Conservation (phyloP, 129 eudicot genomes). For the Arctium minus region DNA sequence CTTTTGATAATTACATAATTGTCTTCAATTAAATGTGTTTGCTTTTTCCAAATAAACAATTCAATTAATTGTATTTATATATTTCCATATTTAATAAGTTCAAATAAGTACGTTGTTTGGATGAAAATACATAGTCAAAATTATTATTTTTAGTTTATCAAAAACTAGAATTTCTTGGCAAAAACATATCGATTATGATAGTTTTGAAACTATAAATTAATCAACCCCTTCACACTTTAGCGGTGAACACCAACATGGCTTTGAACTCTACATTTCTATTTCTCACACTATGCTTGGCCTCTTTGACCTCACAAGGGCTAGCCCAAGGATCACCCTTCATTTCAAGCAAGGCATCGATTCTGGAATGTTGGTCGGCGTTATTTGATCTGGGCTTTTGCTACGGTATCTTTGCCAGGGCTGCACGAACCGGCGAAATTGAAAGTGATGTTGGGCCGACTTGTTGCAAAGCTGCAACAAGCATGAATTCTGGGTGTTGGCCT, state of each 20-base stretch:
- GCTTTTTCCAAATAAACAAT: not conserved
- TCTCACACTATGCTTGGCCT: constrained; percentile 12
- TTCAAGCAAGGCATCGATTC: not conserved
- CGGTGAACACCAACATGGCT: constrained; percentile 18
- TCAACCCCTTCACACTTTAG: not conserved
- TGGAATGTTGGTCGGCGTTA: not conserved
- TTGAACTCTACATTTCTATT: not conserved
- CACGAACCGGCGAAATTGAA: not conserved
- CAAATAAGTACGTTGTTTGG: not conserved
- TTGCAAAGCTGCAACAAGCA: not conserved
- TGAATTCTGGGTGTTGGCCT: constrained; percentile 5
- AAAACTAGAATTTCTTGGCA: not conserved
- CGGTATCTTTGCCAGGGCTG: not conserved
- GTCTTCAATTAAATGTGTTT: not conserved
- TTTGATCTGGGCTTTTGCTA: not conserved
- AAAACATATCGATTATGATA: not conserved
- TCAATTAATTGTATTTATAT: not conserved
- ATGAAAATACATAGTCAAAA: not conserved
- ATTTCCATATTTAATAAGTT: not conserved
- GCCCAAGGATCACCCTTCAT: not conserved
- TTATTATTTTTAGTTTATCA: not conserved
- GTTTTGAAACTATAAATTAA: constrained; percentile 12
- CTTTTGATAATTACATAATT: not conserved
- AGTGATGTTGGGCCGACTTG: not conserved
- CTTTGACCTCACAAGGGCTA: constrained; percentile 14